These are phyloP conservation scores for Daldinia concentrica DNA, from an alignment of 495 filamentous ascomycete genomes.

Conservation along the genomic window DNA sequence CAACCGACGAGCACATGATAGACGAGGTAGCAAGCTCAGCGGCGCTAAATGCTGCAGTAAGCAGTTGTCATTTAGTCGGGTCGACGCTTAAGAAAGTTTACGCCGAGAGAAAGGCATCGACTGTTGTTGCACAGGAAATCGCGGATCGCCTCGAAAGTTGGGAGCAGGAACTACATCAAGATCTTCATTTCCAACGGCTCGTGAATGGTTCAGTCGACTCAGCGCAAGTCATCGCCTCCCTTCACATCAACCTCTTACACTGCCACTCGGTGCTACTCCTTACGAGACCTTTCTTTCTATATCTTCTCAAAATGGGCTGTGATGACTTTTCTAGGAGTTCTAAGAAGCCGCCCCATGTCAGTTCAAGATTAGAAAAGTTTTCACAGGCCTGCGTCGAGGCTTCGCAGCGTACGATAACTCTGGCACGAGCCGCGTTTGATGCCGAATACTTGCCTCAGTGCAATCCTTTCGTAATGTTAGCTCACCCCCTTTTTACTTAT, in stretches of 20 bases:
- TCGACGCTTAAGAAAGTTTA: constrained; percentile 73
- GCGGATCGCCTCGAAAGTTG: constrained; percentile 64
- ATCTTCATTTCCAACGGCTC: constrained; percentile 61
- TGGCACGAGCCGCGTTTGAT: constrained; percentile 66
- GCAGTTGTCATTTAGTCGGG: constrained; percentile 71
- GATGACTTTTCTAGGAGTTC: constrained; percentile 48
- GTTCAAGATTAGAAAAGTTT: constrained; percentile 66
- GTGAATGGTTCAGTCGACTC: constrained; percentile 54
- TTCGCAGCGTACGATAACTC: constrained; percentile 70
- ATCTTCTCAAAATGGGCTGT: constrained; percentile 52
- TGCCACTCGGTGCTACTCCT: constrained; percentile 79
- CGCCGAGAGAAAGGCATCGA: constrained; percentile 73
- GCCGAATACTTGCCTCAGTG: constrained; percentile 70
- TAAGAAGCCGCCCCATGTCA: constrained; percentile 41
- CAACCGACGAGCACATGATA: constrained; percentile 24
- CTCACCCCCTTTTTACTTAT: neutral
- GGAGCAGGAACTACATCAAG: constrained; percentile 56
- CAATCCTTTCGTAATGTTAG: constrained; percentile 73
- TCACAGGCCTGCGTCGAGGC: constrained; percentile 76
- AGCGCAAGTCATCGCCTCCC: constrained; percentile 68
- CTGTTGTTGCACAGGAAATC: constrained; percentile 70
- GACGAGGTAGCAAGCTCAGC: constrained; percentile 40
- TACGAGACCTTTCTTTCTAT: constrained; percentile 75
- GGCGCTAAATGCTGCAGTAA: constrained; percentile 63
- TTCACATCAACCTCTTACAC: constrained; percentile 75